phyloP scores from a whole-genome alignment of 208 protist genomes.

The Leptomonas pyrrhocoris region DNA sequence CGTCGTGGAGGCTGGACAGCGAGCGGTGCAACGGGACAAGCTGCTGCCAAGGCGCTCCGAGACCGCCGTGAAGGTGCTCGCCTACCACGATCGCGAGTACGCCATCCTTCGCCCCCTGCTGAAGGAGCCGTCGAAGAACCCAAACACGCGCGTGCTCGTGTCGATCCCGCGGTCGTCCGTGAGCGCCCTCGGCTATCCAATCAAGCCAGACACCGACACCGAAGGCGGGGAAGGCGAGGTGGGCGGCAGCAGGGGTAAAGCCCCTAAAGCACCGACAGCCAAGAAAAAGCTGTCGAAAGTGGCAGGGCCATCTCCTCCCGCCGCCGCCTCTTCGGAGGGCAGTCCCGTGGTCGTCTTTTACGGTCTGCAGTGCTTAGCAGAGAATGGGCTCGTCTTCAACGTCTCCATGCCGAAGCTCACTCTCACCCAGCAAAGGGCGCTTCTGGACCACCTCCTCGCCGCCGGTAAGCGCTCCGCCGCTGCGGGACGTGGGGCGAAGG shows the following conservation, averaged over 20 bases:
- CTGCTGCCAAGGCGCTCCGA: slow-evolving; percentile 48
- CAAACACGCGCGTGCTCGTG: slow-evolving; percentile 59
- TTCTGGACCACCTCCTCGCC: slow-evolving; percentile 69
- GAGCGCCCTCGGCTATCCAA: slow-evolving; percentile 23
- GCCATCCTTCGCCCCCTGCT: slow-evolving; percentile 77
- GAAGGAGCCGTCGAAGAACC: slow-evolving; percentile 76
- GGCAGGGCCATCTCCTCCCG: slow-evolving; percentile 3
- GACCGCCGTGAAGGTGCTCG: slow-evolving; percentile 80
- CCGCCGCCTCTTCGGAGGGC: neutral
- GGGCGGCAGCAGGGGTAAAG: neutral
- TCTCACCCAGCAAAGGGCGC: slow-evolving; percentile 49
- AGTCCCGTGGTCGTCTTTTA: slow-evolving; percentile 63
- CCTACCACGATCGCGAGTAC: slow-evolving; percentile 79
- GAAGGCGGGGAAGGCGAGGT: neutral
- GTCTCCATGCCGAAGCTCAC: slow-evolving; percentile 75
- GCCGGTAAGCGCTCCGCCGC: slow-evolving; percentile 7
- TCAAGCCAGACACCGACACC: slow-evolving; percentile 32
- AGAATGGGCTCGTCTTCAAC: slow-evolving; percentile 82
- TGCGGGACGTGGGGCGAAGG: slow-evolving; percentile 7
- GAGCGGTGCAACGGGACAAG: slow-evolving; percentile 35
- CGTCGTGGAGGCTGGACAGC: slow-evolving; percentile 15
- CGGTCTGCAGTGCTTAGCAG: slow-evolving; percentile 81
- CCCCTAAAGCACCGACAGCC: neutral
- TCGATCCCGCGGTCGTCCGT: slow-evolving; percentile 43
- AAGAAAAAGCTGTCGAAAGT: slow-evolving; percentile 11